phyloP scores from a whole-genome alignment of 768 basidiomycete genomes.

The Mycena rebaudengoi region DNA sequence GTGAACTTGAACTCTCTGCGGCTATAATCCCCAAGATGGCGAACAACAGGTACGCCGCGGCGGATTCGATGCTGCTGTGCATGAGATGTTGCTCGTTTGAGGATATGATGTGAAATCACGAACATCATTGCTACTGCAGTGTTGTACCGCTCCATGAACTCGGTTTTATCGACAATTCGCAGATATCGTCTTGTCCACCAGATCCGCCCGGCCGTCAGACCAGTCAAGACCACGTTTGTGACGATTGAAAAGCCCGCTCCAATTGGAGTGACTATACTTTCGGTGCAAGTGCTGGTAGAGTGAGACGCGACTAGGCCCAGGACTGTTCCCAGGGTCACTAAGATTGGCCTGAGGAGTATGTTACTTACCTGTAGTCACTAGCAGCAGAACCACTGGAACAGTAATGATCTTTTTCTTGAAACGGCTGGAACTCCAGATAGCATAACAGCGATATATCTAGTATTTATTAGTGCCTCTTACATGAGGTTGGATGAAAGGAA shows the following conservation, averaged over 20 bases:
- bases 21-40: background rate
- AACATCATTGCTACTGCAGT: background rate
- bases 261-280: background rate
- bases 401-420: background rate
- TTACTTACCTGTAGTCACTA: conserved; percentile 3
- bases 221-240: conserved; percentile 9
- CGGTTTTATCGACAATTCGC: background rate
- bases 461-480: no score
- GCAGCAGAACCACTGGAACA: background rate
- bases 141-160: background rate
- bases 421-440: conserved; percentile 2
- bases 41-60: background rate
- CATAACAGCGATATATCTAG: conserved; percentile 11
- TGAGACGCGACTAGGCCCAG: background rate
- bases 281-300: background rate
- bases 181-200: conserved; percentile 10
- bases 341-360: background rate
- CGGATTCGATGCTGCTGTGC: background rate
- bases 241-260: background rate
- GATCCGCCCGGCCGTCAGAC: conserved; percentile 10
- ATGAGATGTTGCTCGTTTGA: background rate
- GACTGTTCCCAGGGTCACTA: background rate
- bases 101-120: background rate
- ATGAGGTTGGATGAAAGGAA: background rate
- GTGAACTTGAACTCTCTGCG: no score